Conservation (phyloP, 2,329 filamentous ascomycete species). For the Chrysoporthe puriensis region DNA sequence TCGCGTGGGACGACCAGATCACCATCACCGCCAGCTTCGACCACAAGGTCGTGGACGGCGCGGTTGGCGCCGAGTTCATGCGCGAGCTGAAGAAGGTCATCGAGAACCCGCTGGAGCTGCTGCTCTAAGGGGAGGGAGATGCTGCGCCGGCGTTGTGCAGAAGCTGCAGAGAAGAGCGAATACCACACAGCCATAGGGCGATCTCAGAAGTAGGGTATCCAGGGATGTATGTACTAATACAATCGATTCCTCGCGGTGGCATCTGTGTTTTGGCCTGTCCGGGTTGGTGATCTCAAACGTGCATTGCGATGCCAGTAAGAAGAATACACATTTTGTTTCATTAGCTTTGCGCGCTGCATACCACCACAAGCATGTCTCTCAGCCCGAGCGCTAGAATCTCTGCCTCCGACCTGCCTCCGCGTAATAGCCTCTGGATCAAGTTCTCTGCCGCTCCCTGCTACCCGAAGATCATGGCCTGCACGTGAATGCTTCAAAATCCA, state of each 20-base stretch:
- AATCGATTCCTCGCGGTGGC: conserved; percentile 20
- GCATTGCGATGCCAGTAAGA: conserved; percentile 4
- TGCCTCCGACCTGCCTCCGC: no score
- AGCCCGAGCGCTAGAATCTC: no score
- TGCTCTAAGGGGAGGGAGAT: conserved; percentile 68
- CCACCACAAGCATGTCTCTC: neutral
- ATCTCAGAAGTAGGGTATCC: conserved; percentile 15
- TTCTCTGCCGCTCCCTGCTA: no score
- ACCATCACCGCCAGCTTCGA: conserved; percentile 94
- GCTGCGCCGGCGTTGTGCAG: conserved; percentile 37
- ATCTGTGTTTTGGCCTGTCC: neutral
- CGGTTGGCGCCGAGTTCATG: conserved; percentile 95
- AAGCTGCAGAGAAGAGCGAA: conserved; percentile 38
- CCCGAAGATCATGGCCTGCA: no score
- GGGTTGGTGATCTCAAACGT: conserved; percentile 5
- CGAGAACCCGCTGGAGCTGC: conserved; percentile 93
- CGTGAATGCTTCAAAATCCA: no score
- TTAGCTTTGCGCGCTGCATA: neutral
- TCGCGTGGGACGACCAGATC: conserved; percentile 98
- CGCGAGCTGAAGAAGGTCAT: conserved; percentile 95
- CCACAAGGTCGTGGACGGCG: conserved; percentile 98
- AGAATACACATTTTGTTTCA: neutral
- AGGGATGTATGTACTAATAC: conserved; percentile 29
- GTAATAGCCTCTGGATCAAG: no score
- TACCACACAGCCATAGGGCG: conserved; percentile 28